Conservation (phyloP, 441 rosid species). For the Brassica hybrid region DNA sequence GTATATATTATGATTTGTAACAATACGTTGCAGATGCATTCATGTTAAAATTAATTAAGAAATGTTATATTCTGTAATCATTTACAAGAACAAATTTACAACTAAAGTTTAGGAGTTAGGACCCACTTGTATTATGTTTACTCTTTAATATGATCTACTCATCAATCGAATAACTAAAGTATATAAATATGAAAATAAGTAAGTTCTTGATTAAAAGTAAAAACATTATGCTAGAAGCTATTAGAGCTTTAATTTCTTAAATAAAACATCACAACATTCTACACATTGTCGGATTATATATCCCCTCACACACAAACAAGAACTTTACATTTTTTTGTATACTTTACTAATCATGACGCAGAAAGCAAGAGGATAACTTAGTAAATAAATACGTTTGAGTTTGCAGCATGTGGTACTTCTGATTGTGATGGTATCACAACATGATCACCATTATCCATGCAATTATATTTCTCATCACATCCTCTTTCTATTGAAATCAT, state of each 20-base stretch:
- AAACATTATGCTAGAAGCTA: neutral
- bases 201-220: neutral
- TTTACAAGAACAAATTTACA: neutral
- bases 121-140: neutral
- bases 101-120: neutral
- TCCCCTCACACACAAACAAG: neutral
- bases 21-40: conserved; percentile 3
- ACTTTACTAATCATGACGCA: too few species aligned
- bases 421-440: conserved; percentile 20
- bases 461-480: conserved; percentile 41
- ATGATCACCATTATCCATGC: conserved; percentile 25
- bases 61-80: conserved; percentile 1
- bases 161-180: conserved; percentile 14
- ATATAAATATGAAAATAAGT: neutral
- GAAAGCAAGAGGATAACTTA: conserved; percentile 65
- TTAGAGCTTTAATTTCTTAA: neutral
- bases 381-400: conserved; percentile 45
- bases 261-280: neutral
- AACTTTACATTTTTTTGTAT: neutral
- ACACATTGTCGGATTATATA: neutral
- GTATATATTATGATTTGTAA: neutral
- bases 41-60: neutral
- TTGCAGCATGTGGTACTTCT: conserved; percentile 12
- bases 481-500: conserved; percentile 31
- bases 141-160: neutral